A percentile compares a stretch with the other conserved stretches of the same genome.
These are phyloP conservation scores for Aphanomyces cochlioides DNA, from an alignment of 352 stramenopile genomes.

Conservation along the genomic window DNA sequence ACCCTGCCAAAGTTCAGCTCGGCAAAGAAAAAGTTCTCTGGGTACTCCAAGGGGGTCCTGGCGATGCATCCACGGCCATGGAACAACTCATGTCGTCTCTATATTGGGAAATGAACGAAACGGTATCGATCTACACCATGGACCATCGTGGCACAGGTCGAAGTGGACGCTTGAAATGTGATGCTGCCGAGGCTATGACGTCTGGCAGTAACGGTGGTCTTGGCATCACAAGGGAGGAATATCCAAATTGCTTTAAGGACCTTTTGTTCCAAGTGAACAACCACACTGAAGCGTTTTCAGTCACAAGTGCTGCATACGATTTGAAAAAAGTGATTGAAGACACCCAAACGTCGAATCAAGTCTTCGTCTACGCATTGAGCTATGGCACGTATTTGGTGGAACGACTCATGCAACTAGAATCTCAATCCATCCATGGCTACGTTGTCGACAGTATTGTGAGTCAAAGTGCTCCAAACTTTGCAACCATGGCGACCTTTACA, in stretches of 20 bases:
- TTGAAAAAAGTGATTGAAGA: constrained; percentile 50
- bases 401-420: constrained; percentile 52
- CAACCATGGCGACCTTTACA: constrained; percentile 35
- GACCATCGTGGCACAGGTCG: constrained; percentile 50
- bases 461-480: constrained; percentile 20
- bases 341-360: constrained; percentile 43
- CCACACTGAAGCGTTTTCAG: constrained; percentile 44
- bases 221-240: constrained; percentile 30
- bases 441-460: constrained; percentile 53
- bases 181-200: constrained; percentile 24
- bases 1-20: constrained; percentile 24
- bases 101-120: constrained; percentile 42
- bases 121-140: constrained; percentile 51
- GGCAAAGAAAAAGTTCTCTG: constrained; percentile 47
- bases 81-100: constrained; percentile 53
- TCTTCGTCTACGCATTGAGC: constrained; percentile 63
- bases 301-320: constrained; percentile 61
- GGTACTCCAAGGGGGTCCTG: constrained; percentile 66
- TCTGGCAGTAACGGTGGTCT: constrained; percentile 19
- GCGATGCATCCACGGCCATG: constrained; percentile 60
- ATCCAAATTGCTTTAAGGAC: constrained; percentile 33
- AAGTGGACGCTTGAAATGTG: constrained; percentile 44
- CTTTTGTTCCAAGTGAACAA: constrained; percentile 33
- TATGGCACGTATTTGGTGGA: constrained; percentile 66
- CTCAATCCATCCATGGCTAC: constrained; percentile 52